Evolutionary conservation across 108 stramenopile species (phyloP).

Genomic region (Cafeteria roenbergensis): DNA sequence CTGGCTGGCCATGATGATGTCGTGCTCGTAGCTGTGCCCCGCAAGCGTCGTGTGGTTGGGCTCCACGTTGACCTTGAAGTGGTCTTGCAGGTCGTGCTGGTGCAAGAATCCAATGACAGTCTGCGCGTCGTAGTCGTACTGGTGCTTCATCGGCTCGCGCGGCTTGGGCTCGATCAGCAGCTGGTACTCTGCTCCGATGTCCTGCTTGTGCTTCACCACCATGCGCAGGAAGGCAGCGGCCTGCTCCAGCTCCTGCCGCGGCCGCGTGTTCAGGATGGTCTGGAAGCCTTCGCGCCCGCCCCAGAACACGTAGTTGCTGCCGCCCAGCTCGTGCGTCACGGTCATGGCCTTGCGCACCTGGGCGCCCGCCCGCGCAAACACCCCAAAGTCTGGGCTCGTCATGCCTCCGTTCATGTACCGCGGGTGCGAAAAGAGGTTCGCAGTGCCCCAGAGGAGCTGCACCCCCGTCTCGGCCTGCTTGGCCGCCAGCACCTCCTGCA

Average conservation of each 20-base stretch:
- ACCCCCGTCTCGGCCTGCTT: slow-evolving; percentile 48
- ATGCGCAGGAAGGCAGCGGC: slow-evolving; percentile 46
- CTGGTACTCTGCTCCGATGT: slow-evolving; percentile 36
- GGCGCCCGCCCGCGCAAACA: slow-evolving; percentile 44
- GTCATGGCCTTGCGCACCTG: slow-evolving; percentile 53
- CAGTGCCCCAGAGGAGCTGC: slow-evolving; percentile 51
- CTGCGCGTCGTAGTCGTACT: slow-evolving; percentile 60
- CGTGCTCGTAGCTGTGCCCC: slow-evolving; percentile 52
- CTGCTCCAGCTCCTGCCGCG: slow-evolving; percentile 50
- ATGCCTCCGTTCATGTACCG: slow-evolving; percentile 56
- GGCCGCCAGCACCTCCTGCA: slow-evolving; percentile 34
- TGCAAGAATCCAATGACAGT: slow-evolving; percentile 50
- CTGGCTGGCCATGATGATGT: slow-evolving; percentile 38
- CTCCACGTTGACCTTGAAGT: slow-evolving; percentile 56
- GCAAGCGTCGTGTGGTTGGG: slow-evolving; percentile 58
- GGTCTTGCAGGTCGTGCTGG: slow-evolving; percentile 39
- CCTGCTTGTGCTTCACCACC: slow-evolving; percentile 42
- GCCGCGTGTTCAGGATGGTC: slow-evolving; percentile 42
- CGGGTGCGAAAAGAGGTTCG: slow-evolving; percentile 48
- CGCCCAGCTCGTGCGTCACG: slow-evolving; percentile 46
- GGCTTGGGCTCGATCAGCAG: slow-evolving; percentile 58
- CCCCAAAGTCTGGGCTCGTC: slow-evolving; percentile 51
- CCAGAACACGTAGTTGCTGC: slow-evolving; percentile 53
- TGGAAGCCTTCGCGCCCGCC: slow-evolving; percentile 54
- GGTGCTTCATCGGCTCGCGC: slow-evolving; percentile 53